Base-by-base conservation (phyloP, 108 stramenopile species). In the Discostella stelligeroides region DNA sequence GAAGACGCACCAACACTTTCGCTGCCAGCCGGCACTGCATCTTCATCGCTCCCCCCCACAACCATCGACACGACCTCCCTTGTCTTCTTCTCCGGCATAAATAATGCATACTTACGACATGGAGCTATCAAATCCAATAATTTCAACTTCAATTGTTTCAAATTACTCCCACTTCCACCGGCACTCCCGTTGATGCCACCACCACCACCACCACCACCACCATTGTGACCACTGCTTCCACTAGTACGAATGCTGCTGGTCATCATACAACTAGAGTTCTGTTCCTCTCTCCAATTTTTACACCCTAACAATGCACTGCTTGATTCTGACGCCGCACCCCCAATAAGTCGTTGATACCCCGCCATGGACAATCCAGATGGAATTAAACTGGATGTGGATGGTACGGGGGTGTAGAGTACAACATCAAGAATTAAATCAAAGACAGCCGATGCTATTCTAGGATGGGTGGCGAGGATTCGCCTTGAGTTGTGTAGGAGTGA, bases 91-190 rank as follows among this genome's bases (percentile, higher is more conserved):
- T 68, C 65, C n/a, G 48, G 42, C 66, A 85, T 29, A 79, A 88
- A 94, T 25, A 91, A 40, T 2, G 82, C 79, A 63, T 70, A 82
- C 61, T 70, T 68, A 24, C 85, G 63, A 68, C 81, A 81, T 0
- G 91, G 91, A 21, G 91, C 85, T 45, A 92, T 79, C 67, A 88
- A 80, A 49, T 92, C 88, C 45, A 92, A 54, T 18, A 80, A 20
- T 63, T 84, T 88, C 57, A 86, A 53, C 38, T 86, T 83, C 55
- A 80, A 57, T 29, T 76, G 70, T n/a, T 62, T 50, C 14, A 82
- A 37, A n/a, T 39, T 64, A 20, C 34, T 28, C 34, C 34, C 34
- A 3, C 5, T 6, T 5, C 34, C 34, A 34, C 34, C n/a, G n/a
- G n/a, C n/a, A n/a, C n/a, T n/a, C n/a, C n/a, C n/a, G n/a, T n/a